phyloP scores from a whole-genome alignment of 2,329 filamentous ascomycete genomes.

The Sphaerulina vaccinii region DNA sequence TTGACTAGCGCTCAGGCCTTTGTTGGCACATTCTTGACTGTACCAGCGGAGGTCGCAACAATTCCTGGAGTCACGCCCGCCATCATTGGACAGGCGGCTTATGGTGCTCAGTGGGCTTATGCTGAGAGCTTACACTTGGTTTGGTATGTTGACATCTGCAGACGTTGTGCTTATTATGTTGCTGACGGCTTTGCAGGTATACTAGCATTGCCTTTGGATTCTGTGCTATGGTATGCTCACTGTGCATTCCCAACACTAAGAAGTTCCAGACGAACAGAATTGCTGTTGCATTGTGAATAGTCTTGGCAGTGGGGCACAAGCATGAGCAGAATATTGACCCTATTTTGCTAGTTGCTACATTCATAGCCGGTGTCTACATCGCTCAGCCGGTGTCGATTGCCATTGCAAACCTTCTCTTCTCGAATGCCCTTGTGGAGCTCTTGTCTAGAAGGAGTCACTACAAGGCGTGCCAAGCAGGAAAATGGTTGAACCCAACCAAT shows the following conservation, averaged over 20 bases:
- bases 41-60: slow-evolving; percentile 14
- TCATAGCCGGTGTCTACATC: too few species aligned
- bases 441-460: too few species aligned
- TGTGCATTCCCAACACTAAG: slow-evolving; percentile 26
- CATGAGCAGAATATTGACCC: too few species aligned
- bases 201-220: slow-evolving; percentile 27
- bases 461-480: too few species aligned
- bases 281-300: slow-evolving; percentile 28
- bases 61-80: slow-evolving; percentile 26
- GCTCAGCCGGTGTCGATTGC: too few species aligned
- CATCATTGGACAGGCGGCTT: slow-evolving; percentile 19
- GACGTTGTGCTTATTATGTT: neutral
- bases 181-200: slow-evolving; percentile 20
- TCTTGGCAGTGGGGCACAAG: too few species aligned
- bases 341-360: too few species aligned
- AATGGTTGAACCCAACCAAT: too few species aligned
- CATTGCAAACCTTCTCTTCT: too few species aligned
- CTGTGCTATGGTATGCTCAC: slow-evolving; percentile 25
- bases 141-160: slow-evolving; percentile 17
- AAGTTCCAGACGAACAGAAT: slow-evolving; percentile 30
- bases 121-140: slow-evolving; percentile 26
- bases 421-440: too few species aligned
- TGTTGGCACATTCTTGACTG: slow-evolving; percentile 25
- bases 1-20: slow-evolving; percentile 20
- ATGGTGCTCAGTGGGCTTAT: slow-evolving; percentile 27